A percentile compares a stretch with the other conserved stretches of the same genome.
These are phyloP conservation scores for Leptographium radiaticola DNA, from an alignment of 2,329 filamentous ascomycete genomes.

Conservation along the genomic window DNA sequence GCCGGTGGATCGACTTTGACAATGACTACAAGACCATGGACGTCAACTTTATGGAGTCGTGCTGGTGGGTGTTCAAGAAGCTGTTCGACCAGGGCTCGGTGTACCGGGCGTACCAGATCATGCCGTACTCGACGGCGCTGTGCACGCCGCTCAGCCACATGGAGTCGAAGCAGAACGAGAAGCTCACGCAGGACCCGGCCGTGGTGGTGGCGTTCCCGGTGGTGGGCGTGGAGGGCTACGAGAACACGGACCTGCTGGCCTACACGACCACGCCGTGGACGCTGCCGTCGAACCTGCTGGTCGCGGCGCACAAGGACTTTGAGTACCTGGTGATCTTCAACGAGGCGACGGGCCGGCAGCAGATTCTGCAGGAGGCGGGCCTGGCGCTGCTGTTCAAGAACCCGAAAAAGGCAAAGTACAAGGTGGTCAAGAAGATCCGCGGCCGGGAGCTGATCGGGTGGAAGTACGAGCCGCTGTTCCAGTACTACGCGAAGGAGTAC, in stretches of 20 bases:
- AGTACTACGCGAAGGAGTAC: slow-evolving; percentile 83
- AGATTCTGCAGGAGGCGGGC: slow-evolving; percentile 71
- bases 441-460: slow-evolving; percentile 78
- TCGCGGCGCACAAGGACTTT: slow-evolving; percentile 63
- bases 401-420: slow-evolving; percentile 89
- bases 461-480: slow-evolving; percentile 80
- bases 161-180: slow-evolving; percentile 89
- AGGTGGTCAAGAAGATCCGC: slow-evolving; percentile 64
- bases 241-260: slow-evolving; percentile 62
- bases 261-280: slow-evolving; percentile 85
- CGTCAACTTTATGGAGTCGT: slow-evolving; percentile 84
- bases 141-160: slow-evolving; percentile 88
- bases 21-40: slow-evolving; percentile 99
- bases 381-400: slow-evolving; percentile 83
- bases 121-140: slow-evolving; percentile 88
- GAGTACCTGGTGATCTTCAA: slow-evolving; percentile 80
- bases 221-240: slow-evolving; percentile 62
- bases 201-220: slow-evolving; percentile 82
- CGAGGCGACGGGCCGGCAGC: slow-evolving; percentile 68
- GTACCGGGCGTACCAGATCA: slow-evolving; percentile 81
- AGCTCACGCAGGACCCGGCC: slow-evolving; percentile 82
- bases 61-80: slow-evolving; percentile 96
- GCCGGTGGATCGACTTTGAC: slow-evolving; percentile 96
- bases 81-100: slow-evolving; percentile 81
- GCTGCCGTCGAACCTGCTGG: slow-evolving; percentile 60